Evolutionary conservation across 2,329 filamentous ascomycete genomes (phyloP).

Genomic region (Fusarium sp.): DNA sequence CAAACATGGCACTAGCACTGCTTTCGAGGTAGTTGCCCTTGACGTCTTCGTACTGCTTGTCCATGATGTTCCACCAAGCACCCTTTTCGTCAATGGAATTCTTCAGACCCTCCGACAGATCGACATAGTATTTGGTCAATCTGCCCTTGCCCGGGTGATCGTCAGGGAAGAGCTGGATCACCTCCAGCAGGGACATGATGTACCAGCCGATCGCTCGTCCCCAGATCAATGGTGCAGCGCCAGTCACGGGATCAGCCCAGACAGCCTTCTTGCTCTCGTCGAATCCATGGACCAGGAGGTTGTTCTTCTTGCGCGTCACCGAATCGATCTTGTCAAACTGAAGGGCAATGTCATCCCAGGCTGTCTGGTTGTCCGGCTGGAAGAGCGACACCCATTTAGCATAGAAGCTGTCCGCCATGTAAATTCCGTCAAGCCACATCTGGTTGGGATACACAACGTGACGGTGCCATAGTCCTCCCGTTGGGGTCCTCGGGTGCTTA

Average conservation of each 20-base stretch:
- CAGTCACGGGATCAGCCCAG: conserved; percentile 67
- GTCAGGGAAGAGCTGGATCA: conserved; percentile 61
- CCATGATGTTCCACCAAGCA: conserved; percentile 73
- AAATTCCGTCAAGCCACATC: conserved; percentile 73
- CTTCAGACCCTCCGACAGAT: conserved; percentile 60
- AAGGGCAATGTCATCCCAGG: conserved; percentile 60
- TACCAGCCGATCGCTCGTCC: conserved; percentile 69
- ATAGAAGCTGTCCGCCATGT: conserved; percentile 64
- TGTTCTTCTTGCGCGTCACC: conserved; percentile 57
- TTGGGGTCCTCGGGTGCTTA: conserved; percentile 63
- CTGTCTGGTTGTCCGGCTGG: conserved; percentile 54
- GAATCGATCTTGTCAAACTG: conserved; percentile 63
- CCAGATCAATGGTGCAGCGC: conserved; percentile 68
- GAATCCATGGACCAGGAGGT: conserved; percentile 69
- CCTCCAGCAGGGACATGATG: conserved; percentile 65
- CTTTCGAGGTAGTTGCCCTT: conserved; percentile 74
- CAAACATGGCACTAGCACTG: conserved; percentile 72
- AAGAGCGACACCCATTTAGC: conserved; percentile 57
- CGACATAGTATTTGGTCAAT: conserved; percentile 56
- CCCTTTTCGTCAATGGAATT: conserved; percentile 60
- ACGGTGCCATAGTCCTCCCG: conserved; percentile 69
- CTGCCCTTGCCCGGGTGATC: conserved; percentile 53
- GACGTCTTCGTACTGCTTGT: conserved; percentile 60
- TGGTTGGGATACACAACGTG: conserved; percentile 63
- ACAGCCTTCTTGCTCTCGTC: conserved; percentile 64